Base-by-base conservation (phyloP, 495 filamentous ascomycete species). In the Aspergillus taichungensis region DNA sequence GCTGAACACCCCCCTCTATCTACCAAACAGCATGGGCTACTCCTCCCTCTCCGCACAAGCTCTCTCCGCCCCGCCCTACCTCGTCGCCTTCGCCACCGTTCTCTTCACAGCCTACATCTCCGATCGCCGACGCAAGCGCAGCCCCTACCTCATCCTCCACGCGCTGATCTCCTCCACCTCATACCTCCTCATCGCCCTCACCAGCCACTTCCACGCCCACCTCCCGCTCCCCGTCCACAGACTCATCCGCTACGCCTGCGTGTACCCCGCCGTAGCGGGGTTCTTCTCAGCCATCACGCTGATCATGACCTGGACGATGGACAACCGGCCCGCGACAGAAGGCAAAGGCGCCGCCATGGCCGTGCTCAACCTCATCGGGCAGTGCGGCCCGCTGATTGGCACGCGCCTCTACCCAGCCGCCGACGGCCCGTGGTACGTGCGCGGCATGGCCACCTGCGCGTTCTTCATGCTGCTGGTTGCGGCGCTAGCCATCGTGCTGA, bases 251-350 rank as follows among this genome's bases (percentile, higher is more conserved):
- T 83, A 83, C 46, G 44, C 71, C 36, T 73, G 66, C 53, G 63
- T 81, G 43, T 83, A 76, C 57, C 78, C 77, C 1, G 77, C 78
- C 7, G 63, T 63, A 8, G 59, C 68, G 2, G 79, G 79, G 7
- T 83, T 83, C 63, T 83, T 83, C 62, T 76, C 74, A 8, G 71
- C 71, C 8, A 72, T 82, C 46, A 79, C 79, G 0, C 56, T 82
- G 8, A 77, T 83, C 44, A 79, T 83, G 47, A 81, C 78, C 34
- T 82, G 78, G 78, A 78, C 75, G 12, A 70, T 83, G 62, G 80
- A 82, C 50, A 82, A 82, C 55, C 75, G 78, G 27, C 55, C 62
- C 37, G 72, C 69, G 11, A 73, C 79, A 9, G 70, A 73, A 46
- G 67, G 65, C 11, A 77, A 77, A 31, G 79, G 78, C 0, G 72